A percentile compares a stretch with the other conserved stretches of the same genome.
phyloP scores from a whole-genome alignment of 202 grass and related monocot genomes.

The Miscanthus sacchariflorus region DNA sequence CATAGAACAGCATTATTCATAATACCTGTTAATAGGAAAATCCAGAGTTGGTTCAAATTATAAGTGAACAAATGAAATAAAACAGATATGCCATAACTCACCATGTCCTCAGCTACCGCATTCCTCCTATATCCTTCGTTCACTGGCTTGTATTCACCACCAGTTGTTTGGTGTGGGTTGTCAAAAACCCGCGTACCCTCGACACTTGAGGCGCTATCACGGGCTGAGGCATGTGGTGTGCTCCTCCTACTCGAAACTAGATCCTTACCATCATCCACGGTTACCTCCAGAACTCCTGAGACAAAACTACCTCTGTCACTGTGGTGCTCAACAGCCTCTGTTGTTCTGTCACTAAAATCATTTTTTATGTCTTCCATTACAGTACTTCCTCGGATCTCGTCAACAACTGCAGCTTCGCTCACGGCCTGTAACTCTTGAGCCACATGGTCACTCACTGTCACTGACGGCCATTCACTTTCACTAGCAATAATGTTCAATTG shows the following conservation, averaged over 20 bases:
- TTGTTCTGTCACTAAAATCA: neutral
- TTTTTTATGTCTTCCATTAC: slow-evolving; percentile 15
- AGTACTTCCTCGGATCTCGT: slow-evolving; percentile 23
- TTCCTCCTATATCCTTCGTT: neutral
- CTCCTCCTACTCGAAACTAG: slow-evolving; percentile 16
- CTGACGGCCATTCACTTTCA: neutral
- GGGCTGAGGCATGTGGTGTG: slow-evolving; percentile 1
- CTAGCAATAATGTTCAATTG: slow-evolving; percentile 30
- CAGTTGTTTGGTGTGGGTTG: slow-evolving; percentile 19
- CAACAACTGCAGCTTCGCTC: neutral
- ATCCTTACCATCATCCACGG: slow-evolving; percentile 23
- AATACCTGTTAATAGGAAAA: neutral
- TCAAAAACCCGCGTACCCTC: neutral
- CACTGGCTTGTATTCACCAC: neutral
- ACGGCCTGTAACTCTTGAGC: slow-evolving; percentile 1
- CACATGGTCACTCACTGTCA: slow-evolving; percentile 19
- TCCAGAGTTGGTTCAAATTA: neutral
- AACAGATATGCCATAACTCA: slow-evolving; percentile 10
- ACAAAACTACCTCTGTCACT: slow-evolving; percentile 28
- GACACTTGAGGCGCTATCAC: neutral
- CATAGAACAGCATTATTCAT: neutral
- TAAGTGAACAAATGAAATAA: neutral
- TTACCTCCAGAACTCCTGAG: neutral
- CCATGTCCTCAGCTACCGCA: slow-evolving; percentile 6
- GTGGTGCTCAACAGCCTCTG: neutral